A percentile compares a stretch with the other conserved stretches of the same genome.
Conservation (phyloP, 1,284 basidiomycete species). For the Phellopilus nigrolimitatus region DNA sequence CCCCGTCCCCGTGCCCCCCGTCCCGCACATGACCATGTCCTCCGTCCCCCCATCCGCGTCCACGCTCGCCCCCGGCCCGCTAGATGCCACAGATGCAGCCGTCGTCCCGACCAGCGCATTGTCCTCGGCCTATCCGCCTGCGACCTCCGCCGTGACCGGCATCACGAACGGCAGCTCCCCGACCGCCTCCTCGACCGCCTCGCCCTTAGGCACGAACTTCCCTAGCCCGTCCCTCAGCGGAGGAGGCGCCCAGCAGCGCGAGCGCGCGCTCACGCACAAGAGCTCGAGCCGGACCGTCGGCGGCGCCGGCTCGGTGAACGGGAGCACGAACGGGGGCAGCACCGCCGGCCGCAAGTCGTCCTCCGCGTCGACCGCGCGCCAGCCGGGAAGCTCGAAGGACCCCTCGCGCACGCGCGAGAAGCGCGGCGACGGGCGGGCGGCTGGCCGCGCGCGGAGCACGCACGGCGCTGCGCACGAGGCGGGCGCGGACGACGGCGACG, state of each 20-base stretch:
- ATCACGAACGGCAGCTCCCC: slow-evolving; percentile 1
- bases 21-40: slow-evolving; percentile 5
- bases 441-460: background rate
- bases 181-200: too few relatives aligned
- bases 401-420: slow-evolving; percentile 12
- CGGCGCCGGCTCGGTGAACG: background rate
- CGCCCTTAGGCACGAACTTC: too few relatives aligned
- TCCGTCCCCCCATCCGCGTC: slow-evolving; percentile 1
- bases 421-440: slow-evolving; percentile 2
- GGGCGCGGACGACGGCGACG: too few relatives aligned
- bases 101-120: background rate
- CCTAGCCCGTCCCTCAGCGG: too few relatives aligned
- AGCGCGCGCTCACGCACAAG: slow-evolving; percentile 17
- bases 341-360: slow-evolving; percentile 5
- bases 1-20: slow-evolving; percentile 4
- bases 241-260: slow-evolving; percentile 2
- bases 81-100: background rate
- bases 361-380: slow-evolving; percentile 9
- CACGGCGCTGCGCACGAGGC: background rate
- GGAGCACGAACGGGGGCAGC: background rate
- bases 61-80: too few relatives aligned
- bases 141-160: slow-evolving; percentile 5
- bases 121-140: too few relatives aligned
- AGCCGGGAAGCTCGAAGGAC: slow-evolving; percentile 7
- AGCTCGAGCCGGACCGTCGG: slow-evolving; percentile 19